A percentile compares a stretch with the other conserved stretches of the same genome.
These are phyloP conservation scores for Alternaria gansuensis DNA, from an alignment of 2,329 filamentous ascomycete genomes.

Conservation along the genomic window DNA sequence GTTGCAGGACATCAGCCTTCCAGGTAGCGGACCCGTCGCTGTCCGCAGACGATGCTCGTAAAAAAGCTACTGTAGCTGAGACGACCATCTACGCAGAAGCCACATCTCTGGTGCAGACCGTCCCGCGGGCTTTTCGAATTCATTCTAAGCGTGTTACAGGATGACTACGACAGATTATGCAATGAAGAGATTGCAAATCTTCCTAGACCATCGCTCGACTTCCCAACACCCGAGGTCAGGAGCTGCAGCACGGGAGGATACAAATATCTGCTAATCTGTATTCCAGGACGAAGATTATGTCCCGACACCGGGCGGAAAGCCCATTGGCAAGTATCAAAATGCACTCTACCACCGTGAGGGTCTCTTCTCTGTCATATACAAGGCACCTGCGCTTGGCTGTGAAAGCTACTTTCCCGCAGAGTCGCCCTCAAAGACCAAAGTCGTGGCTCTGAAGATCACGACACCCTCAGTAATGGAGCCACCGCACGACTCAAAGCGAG, in stretches of 20 bases:
- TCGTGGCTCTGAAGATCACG: conserved; percentile 86
- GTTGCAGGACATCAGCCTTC: conserved; percentile 59
- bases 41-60: conserved; percentile 59
- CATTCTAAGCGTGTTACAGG: conserved; percentile 40
- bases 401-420: conserved; percentile 45
- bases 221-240: conserved; percentile 39
- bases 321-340: conserved; percentile 65
- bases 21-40: conserved; percentile 57
- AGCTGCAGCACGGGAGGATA: neutral
- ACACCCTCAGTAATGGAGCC: conserved; percentile 74
- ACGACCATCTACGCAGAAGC: conserved; percentile 68
- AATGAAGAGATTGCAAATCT: conserved; percentile 34
- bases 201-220: conserved; percentile 31
- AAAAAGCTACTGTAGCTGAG: conserved; percentile 72
- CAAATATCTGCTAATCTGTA: conserved; percentile 6
- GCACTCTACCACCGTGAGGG: conserved; percentile 70
- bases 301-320: conserved; percentile 50
- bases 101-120: conserved; percentile 62
- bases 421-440: conserved; percentile 29
- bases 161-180: conserved; percentile 45
- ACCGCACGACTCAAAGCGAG: conserved; percentile 83
- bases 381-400: conserved; percentile 60
- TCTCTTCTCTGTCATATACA: conserved; percentile 84
- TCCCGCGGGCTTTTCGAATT: neutral
- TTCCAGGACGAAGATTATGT: conserved; percentile 43